Conservation (phyloP, 2,329 filamentous ascomycete species). For the Ceratocystiopsis brevicomis region DNA sequence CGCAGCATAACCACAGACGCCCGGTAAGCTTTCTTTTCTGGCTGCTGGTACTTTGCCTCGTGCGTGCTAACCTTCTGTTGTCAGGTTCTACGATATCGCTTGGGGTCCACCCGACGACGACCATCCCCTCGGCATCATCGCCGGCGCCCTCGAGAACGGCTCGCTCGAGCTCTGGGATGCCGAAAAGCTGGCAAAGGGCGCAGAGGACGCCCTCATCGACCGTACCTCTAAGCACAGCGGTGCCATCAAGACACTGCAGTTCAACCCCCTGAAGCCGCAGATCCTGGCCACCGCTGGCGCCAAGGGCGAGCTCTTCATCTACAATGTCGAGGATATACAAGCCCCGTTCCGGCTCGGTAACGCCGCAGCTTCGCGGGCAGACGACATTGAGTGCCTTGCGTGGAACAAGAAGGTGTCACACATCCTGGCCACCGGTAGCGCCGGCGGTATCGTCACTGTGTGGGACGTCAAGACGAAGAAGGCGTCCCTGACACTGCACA, state of each 20-base stretch:
- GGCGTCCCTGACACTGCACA: conserved; percentile 87
- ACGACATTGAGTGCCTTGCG: conserved; percentile 89
- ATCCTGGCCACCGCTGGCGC: conserved; percentile 81
- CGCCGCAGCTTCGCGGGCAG: conserved; percentile 58
- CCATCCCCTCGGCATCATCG: conserved; percentile 72
- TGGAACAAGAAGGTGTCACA: conserved; percentile 98
- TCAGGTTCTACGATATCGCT: conserved; percentile 88
- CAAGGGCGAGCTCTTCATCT: conserved; percentile 91
- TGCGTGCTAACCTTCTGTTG: conserved; percentile 5
- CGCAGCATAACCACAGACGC: conserved; percentile 75
- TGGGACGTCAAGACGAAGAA: conserved; percentile 99
- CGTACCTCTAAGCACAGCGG: conserved; percentile 80
- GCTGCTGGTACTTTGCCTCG: conserved; percentile 10
- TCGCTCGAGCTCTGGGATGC: conserved; percentile 89
- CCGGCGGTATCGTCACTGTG: conserved; percentile 86
- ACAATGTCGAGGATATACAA: conserved; percentile 76
- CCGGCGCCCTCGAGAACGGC: conserved; percentile 86
- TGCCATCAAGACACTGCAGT: conserved; percentile 84
- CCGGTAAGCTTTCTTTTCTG: conserved; percentile 34
- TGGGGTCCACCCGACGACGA: conserved; percentile 73
- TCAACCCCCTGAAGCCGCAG: conserved; percentile 83
- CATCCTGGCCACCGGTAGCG: conserved; percentile 85
- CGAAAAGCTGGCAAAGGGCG: conserved; percentile 40
- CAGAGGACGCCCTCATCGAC: conserved; percentile 60
- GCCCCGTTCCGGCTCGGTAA: conserved; percentile 82